A percentile compares a stretch with the other conserved stretches of the same genome.
phyloP scores from a whole-genome alignment of 2,329 filamentous ascomycete genomes.

The Peltaster fructicola region DNA sequence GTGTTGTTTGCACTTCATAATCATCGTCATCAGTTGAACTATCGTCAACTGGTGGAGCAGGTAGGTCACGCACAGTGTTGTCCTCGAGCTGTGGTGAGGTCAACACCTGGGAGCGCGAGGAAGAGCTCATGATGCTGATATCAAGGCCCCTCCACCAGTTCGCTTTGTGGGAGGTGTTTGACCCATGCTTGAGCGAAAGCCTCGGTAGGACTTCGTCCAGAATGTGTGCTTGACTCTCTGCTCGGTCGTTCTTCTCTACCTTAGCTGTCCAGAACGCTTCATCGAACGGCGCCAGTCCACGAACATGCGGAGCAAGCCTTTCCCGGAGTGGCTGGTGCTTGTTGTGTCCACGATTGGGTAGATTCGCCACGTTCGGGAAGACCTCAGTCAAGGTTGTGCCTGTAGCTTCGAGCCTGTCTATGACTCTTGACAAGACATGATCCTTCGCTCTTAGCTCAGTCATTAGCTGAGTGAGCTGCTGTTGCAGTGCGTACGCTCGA shows the following conservation, averaged over 20 bases:
- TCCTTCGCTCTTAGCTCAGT: constrained; percentile 39
- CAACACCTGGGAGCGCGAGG: constrained; percentile 2
- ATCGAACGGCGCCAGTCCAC: constrained; percentile 37
- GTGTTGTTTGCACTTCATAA: constrained; percentile 13
- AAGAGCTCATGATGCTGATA: background rate
- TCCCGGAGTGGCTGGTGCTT: constrained; percentile 27
- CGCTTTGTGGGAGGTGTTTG: background rate
- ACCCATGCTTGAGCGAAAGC: background rate
- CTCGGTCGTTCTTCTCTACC: background rate
- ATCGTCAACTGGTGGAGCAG: background rate
- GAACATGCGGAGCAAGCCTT: constrained; percentile 36
- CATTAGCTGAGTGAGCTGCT: constrained; percentile 31
- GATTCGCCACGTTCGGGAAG: constrained; percentile 36
- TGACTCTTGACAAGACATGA: constrained; percentile 37
- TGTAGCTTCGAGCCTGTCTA: constrained; percentile 39
- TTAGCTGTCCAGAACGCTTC: constrained; percentile 23
- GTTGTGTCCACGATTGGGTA: constrained; percentile 27
- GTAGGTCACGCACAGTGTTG: constrained; percentile 6
- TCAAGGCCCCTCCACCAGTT: background rate
- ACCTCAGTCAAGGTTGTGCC: constrained; percentile 38
- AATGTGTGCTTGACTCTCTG: background rate
- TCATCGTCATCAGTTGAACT: constrained; percentile 5
- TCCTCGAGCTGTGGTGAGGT: too few species aligned
- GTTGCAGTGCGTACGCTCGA: constrained; percentile 29
- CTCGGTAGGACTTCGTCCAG: constrained; percentile 1